Conservation (phyloP, 805 yeast genomes). For the Ogataea sp. region DNA sequence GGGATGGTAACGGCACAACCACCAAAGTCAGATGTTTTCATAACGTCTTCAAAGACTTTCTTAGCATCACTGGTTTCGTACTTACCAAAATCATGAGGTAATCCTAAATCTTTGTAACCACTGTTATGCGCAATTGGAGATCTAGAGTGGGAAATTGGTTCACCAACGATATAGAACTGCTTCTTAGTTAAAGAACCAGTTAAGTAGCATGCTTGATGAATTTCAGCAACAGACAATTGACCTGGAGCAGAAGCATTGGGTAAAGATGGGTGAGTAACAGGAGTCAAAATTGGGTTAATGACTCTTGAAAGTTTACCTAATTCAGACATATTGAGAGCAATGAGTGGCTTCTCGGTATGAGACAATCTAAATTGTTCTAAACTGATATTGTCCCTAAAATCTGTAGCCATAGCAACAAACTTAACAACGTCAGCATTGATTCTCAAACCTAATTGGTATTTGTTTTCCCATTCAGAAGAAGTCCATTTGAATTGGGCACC, state of each 20-base stretch:
- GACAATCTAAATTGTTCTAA: constrained; percentile 60
- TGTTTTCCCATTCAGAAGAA: constrained; percentile 64
- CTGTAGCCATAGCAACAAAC: constrained; percentile 71
- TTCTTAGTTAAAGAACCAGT: constrained; percentile 57
- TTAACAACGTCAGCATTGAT: constrained; percentile 69
- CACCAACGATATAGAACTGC: constrained; percentile 69
- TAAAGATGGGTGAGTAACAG: constrained; percentile 67
- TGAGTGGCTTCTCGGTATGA: constrained; percentile 55
- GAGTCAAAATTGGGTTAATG: constrained; percentile 68
- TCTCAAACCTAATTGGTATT: constrained; percentile 57
- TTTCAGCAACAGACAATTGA: constrained; percentile 57
- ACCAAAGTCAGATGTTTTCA: constrained; percentile 53
- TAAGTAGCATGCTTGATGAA: constrained; percentile 45
- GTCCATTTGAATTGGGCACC: constrained; percentile 57
- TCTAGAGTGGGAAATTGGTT: constrained; percentile 78
- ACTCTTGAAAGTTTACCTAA: constrained; percentile 75
- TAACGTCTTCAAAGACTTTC: constrained; percentile 45
- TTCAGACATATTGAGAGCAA: constrained; percentile 78
- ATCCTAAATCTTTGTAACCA: constrained; percentile 63
- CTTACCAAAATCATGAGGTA: constrained; percentile 64
- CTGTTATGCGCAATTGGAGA: constrained; percentile 85
- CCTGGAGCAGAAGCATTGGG: constrained; percentile 77
- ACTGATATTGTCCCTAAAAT: constrained; percentile 57
- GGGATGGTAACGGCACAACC: constrained; percentile 98
- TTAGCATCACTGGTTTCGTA: constrained; percentile 61